Base-by-base conservation (phyloP, 2,329 filamentous ascomycete genomes). In the Penicillium sp. region DNA sequence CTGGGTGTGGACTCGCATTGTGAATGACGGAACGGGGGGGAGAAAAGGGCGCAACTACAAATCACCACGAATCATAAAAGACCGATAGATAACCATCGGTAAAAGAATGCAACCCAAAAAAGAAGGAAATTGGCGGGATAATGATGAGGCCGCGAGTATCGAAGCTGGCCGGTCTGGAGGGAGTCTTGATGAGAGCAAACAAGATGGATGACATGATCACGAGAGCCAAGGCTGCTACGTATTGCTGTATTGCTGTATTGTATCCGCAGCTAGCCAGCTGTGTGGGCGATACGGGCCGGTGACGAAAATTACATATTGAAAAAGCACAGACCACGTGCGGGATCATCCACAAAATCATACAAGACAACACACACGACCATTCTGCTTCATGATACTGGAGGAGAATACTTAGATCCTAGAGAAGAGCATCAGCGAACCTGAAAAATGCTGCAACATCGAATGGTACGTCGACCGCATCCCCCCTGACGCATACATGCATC, bases 371-470 rank as follows among this genome's bases (percentile, higher is more conserved):
- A 30, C 5, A 30, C 28, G n/a, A n/a, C n/a, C n/a, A 30, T 30
- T 11, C 8, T 28, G 26, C 4, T 28, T 8, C 26, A 4, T 8
- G 26, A 28, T 28, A 28, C 28, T 30, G 28, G 28, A 30, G 12
- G 4, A 35, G 30, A 35, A 35, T 35, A 35, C 8, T 9, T 28
- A 8, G 8, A 28, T 28, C 8, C 26, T 28, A 8, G 30, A 9
- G 35, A 18, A 18, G 3, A 40, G 18, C 16, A 40, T 43, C 9
- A 46, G 9, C 5, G 9, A n/a, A 23, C 51, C 55, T 26, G 20
- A 62, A 71, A 68, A 61, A 77, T 82, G 72, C 74, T 85, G 71
- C 80, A 84, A 68, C 78, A 80, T 63, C 83, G 83, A 60, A 86
- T 86, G 83, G 83, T 84, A 72, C 65, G 74, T 60, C 33, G 11